Conservation (phyloP, 2,329 filamentous ascomycete genomes). For the Phyllosticta citrichinensis region DNA sequence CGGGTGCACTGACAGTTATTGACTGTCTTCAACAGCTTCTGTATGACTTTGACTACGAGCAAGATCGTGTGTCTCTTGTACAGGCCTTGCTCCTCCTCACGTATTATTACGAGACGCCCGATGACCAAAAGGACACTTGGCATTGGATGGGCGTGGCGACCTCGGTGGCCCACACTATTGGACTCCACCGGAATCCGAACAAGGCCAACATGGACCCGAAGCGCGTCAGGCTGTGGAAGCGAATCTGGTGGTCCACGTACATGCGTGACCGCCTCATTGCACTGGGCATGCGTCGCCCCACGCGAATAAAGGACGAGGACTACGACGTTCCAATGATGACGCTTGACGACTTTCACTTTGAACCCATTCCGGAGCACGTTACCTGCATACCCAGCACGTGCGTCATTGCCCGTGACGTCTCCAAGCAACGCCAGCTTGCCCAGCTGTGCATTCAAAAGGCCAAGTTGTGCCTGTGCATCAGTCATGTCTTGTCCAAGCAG, state of each 20-base stretch:
- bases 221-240: conserved; percentile 79
- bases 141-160: conserved; percentile 98
- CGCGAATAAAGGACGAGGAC: conserved; percentile 84
- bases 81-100: conserved; percentile 87
- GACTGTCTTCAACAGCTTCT: conserved; percentile 47
- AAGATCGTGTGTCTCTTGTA: conserved; percentile 77
- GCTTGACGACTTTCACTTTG: conserved; percentile 74
- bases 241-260: conserved; percentile 97
- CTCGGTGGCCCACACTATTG: conserved; percentile 86
- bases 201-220: conserved; percentile 64
- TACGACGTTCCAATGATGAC: conserved; percentile 88
- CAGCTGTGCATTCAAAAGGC: conserved; percentile 87
- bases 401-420: conserved; percentile 57
- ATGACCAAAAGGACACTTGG: conserved; percentile 97
- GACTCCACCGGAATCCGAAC: conserved; percentile 75
- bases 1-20: conserved; percentile 2
- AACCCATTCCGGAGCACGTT: conserved; percentile 55
- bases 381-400: conserved; percentile 61
- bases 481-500: conserved; percentile 78
- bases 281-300: conserved; percentile 85
- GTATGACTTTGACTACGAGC: conserved; percentile 93
- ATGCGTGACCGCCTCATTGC: conserved; percentile 91
- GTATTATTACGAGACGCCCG: conserved; percentile 94
- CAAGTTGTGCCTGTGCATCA: conserved; percentile 80
- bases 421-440: conserved; percentile 68